phyloP scores from a whole-genome alignment of 306 rosid species.

The Rosa rugosa region DNA sequence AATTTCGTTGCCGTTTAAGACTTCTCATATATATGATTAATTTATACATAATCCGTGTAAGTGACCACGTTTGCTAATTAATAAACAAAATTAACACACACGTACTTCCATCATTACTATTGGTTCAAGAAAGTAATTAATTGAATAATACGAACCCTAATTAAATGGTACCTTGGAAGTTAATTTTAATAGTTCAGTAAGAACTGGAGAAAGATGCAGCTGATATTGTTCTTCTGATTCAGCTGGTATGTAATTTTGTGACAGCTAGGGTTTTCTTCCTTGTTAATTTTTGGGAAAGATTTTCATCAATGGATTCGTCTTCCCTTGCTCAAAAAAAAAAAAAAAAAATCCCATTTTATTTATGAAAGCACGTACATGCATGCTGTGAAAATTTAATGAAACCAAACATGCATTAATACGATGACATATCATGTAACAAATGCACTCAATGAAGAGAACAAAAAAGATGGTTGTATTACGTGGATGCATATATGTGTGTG shows the following conservation, averaged over 20 bases:
- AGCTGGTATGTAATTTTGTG: too few species aligned
- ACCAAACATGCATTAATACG: constrained; percentile 18
- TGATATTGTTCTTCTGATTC: not conserved
- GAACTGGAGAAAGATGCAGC: not conserved
- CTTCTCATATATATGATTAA: not conserved
- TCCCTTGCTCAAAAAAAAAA: not conserved
- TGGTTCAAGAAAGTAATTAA: not conserved
- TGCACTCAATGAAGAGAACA: constrained; percentile 36
- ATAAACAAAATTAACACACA: not conserved
- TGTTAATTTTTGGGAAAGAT: too few species aligned
- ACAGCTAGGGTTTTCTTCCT: not conserved
- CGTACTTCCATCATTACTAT: not conserved
- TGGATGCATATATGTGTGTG: not conserved
- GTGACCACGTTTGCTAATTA: not conserved
- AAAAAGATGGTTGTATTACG: constrained; percentile 10
- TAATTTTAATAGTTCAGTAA: not conserved
- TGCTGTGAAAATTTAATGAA: constrained; percentile 31
- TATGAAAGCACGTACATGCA: not conserved
- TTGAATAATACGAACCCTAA: not conserved
- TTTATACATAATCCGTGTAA: not conserved
- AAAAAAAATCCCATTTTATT: not conserved
- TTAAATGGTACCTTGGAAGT: not conserved
- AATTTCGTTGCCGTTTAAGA: constrained; percentile 24
- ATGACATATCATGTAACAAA: constrained; percentile 29
- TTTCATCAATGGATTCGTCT: too few species aligned